phyloP scores from a whole-genome alignment of 23 red algal genomes.

The Gracilaria vermiculophylla region DNA sequence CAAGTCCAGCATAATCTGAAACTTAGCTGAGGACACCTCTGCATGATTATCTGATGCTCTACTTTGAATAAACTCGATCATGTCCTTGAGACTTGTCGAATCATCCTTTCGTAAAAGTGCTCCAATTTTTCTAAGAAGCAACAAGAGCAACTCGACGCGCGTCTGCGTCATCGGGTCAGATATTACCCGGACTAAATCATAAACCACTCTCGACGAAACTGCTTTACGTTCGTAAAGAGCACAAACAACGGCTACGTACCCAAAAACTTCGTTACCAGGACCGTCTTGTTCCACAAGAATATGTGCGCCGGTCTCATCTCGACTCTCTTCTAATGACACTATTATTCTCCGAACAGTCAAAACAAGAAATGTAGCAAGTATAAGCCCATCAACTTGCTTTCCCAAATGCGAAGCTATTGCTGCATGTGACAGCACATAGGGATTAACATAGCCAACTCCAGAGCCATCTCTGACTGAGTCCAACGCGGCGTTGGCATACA shows the following conservation, averaged over 20 bases:
- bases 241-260: conserved; percentile 41
- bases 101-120: conserved; percentile 39
- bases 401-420: conserved; percentile 45
- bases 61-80: conserved; percentile 51
- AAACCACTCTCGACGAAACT: conserved; percentile 19
- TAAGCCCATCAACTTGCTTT: conserved; percentile 2
- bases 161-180: background rate
- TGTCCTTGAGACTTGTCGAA: conserved; percentile 37
- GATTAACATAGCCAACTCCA: conserved; percentile 46
- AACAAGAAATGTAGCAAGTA: conserved; percentile 33
- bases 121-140: conserved; percentile 34
- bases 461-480: conserved; percentile 49
- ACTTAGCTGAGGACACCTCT: background rate
- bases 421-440: conserved; percentile 53
- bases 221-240: conserved; percentile 35
- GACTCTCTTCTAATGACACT: conserved; percentile 11
- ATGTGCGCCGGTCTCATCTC: background rate
- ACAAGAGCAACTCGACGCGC: conserved; percentile 36
- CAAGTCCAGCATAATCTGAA: conserved; percentile 63
- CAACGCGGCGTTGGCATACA: conserved; percentile 27
- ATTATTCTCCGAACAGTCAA: conserved; percentile 17
- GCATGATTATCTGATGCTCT: background rate
- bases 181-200: conserved; percentile 33
- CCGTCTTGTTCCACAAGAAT: conserved; percentile 6
- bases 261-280: conserved; percentile 12